Evolutionary conservation across 768 basidiomycete genomes (phyloP), one percentile per base, ranked within the genome.

Genomic region (Glaciozyma antarctica): DNA sequence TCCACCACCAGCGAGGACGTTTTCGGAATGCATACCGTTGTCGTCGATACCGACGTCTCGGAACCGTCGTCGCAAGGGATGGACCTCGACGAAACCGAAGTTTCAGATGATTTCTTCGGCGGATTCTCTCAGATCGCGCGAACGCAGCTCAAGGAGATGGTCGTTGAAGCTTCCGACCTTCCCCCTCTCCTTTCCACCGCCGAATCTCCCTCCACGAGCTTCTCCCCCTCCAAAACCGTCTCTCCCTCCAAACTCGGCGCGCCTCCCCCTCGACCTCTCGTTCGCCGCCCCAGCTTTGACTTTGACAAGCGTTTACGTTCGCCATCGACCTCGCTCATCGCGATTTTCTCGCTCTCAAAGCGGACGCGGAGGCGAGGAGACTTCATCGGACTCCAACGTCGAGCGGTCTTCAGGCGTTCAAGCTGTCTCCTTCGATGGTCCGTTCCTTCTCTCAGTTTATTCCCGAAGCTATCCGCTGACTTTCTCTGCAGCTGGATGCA

Each of bases 261-360:
- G 2, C 38, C 38, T 15, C 51, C 8, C 1, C 49, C 26, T 52
- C 51, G 26, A 26, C 51, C 24, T 34, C 28, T 22, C 19, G 16
- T 24, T 43, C 45, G 26, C 26, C 54, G 21, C 26, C 48, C 9
- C 16, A 43, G 2, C 56, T 62, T 54, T 28, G 19, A 9, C 53
- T 56, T 21, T 26, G 53, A 2, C 28, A 24, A 22, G 8, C 43
- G 9, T 32, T 59, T 21, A 53, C 47, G 0, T 68, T 68, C 43
- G 49, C 43, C 38, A 62, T 32, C 48, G 67, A 68, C 43, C 55
- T 68, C 55, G 67, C 67, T 3, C 67, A 68, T 22, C 56, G 63
- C 5, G 58, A 61, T 19, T 43, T 64, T 0, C 38, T 64, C n/a
- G 60, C 49, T 0, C 41, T 64, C 26, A 60, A 65, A 53, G 63